Conservation (phyloP, 176 grass and related monocot species). For the Juncus effusus region DNA sequence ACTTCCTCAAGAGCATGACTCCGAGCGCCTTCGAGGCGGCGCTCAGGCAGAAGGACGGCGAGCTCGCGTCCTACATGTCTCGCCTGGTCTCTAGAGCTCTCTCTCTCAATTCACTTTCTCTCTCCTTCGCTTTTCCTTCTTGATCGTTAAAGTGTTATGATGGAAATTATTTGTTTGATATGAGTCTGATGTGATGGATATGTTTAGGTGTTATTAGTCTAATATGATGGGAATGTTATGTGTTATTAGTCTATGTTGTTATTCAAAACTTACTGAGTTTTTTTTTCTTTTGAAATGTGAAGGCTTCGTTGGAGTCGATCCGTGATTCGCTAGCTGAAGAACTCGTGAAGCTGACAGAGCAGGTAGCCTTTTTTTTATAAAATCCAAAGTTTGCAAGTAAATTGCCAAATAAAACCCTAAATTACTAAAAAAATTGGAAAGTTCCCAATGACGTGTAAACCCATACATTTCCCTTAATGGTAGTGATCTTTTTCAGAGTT, state of each 20-base stretch:
- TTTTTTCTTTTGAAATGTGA: constrained; percentile 24
- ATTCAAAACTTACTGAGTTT: background rate
- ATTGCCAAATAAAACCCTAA: background rate
- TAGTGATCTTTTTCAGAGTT: no score
- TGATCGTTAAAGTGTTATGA: constrained; percentile 9
- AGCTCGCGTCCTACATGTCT: constrained; percentile 91
- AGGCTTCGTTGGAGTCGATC: constrained; percentile 94
- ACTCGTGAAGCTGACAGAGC: constrained; percentile 95
- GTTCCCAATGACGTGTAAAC: no score
- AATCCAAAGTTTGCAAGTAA: constrained; percentile 24
- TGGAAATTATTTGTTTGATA: constrained; percentile 4
- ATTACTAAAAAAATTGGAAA: background rate
- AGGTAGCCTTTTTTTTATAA: constrained; percentile 36
- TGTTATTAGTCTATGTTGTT: no score
- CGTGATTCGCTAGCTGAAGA: constrained; percentile 96
- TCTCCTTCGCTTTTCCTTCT: constrained; percentile 16
- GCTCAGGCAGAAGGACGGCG: constrained; percentile 94
- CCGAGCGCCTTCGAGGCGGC: constrained; percentile 96
- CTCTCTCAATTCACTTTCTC: constrained; percentile 23
- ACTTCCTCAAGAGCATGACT: constrained; percentile 98
- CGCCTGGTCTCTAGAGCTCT: constrained; percentile 63
- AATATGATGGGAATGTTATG: no score
- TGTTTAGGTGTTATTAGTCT: background rate
- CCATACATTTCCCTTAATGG: no score
- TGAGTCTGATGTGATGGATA: background rate